These are phyloP conservation scores for Neurospora sp. DNA, from an alignment of 2,329 filamentous ascomycete genomes.

Conservation along the genomic window DNA sequence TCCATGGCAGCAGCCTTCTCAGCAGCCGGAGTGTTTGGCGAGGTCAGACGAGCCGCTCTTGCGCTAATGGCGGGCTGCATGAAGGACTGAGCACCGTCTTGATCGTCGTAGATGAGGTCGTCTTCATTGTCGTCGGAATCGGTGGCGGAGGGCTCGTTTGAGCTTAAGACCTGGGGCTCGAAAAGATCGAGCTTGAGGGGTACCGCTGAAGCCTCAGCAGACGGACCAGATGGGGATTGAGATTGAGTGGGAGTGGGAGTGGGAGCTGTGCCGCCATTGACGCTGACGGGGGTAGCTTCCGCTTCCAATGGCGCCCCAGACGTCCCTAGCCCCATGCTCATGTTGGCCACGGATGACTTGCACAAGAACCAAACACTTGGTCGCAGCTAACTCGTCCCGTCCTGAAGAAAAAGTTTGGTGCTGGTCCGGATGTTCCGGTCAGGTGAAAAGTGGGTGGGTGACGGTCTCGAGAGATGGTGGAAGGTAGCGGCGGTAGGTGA, in stretches of 20 bases:
- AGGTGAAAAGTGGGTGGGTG: neutral
- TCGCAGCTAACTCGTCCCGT: neutral
- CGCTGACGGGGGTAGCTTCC: neutral
- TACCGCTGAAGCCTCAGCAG: neutral
- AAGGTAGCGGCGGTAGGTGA: neutral
- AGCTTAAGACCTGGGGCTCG: neutral
- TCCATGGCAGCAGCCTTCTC: conserved; percentile 50
- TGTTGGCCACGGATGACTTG: neutral
- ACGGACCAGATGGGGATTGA: neutral
- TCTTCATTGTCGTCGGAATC: conserved; percentile 20
- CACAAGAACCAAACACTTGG: neutral
- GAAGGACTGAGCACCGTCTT: conserved; percentile 49
- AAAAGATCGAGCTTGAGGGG: neutral
- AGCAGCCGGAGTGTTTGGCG: conserved; percentile 43
- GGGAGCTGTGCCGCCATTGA: neutral
- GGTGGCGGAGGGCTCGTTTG: neutral
- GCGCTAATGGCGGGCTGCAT: conserved; percentile 50
- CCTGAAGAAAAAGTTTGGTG: neutral
- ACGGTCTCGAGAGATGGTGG: neutral
- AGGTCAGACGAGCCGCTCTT: conserved; percentile 45
- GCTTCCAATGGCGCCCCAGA: neutral
- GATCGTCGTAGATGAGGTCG: conserved; percentile 32
- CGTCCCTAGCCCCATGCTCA: neutral
- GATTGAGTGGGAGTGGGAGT: neutral
- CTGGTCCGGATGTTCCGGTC: neutral